A percentile compares a stretch with the other conserved stretches of the same genome.
These are phyloP conservation scores for Calvatia gigantea DNA, from an alignment of 768 basidiomycete species.

Conservation along the genomic window DNA sequence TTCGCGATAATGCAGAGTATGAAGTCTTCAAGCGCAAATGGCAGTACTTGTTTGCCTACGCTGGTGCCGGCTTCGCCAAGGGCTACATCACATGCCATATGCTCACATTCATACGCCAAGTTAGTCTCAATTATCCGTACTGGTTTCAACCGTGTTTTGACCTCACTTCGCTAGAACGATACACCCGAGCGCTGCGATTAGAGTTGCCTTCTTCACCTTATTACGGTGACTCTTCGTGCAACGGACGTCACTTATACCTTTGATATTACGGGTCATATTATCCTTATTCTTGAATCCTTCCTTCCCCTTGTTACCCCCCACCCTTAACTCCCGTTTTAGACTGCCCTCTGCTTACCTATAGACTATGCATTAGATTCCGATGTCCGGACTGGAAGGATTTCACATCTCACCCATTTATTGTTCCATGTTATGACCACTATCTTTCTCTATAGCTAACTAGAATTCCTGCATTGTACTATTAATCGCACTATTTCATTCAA, in stretches of 20 bases:
- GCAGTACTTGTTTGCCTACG: conserved; percentile 82
- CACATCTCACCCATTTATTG: not conserved
- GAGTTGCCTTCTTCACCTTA: conserved; percentile 13
- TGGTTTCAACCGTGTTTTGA: not conserved
- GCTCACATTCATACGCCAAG: conserved; percentile 69
- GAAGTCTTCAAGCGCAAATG: conserved; percentile 77
- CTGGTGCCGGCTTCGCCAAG: conserved; percentile 74
- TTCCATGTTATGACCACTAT: not conserved
- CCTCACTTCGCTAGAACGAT: conserved; percentile 39
- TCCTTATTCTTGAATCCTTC: conserved; percentile 5
- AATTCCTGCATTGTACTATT: conserved; percentile 9
- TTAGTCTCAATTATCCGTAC: conserved; percentile 27
- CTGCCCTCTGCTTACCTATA: not conserved
- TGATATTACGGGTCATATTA: not conserved
- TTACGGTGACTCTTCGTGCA: not conserved
- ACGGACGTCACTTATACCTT: conserved; percentile 5
- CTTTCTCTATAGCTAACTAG: conserved; percentile 5
- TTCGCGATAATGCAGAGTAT: conserved; percentile 54
- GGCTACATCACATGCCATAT: conserved; percentile 83
- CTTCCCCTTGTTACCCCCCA: not conserved
- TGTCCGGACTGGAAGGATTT: conserved; percentile 8
- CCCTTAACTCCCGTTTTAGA: not conserved
- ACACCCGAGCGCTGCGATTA: conserved; percentile 47
- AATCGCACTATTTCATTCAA: not conserved
- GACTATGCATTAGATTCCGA: conserved; percentile 5